These are phyloP conservation scores for Xylaria grammica DNA, from an alignment of 495 filamentous ascomycete genomes.

Conservation along the genomic window DNA sequence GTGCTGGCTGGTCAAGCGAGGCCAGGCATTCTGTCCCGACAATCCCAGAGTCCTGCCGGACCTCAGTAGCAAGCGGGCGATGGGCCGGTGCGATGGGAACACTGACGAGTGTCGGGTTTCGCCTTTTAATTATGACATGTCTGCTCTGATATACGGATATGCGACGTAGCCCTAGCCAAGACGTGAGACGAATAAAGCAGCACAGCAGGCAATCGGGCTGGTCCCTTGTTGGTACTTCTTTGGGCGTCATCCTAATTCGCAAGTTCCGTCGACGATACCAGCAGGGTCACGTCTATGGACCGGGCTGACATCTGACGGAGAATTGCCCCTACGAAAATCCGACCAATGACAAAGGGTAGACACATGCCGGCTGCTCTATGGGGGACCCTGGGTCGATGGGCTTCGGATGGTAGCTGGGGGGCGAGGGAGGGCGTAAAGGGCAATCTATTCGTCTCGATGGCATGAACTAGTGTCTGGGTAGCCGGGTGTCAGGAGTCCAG, in stretches of 20 bases:
- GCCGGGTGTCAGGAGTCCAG: slow-evolving; percentile 11
- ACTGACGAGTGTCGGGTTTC: not conserved
- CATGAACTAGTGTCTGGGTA: slow-evolving; percentile 14
- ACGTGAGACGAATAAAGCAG: not conserved
- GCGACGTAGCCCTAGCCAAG: not conserved
- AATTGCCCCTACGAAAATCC: slow-evolving; percentile 32
- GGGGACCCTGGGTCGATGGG: slow-evolving; percentile 22
- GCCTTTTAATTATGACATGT: slow-evolving; percentile 2
- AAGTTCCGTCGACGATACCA: slow-evolving; percentile 15
- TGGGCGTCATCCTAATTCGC: slow-evolving; percentile 21
- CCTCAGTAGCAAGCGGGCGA: not conserved
- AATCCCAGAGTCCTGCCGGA: not conserved
- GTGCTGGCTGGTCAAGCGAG: not conserved
- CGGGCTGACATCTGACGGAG: slow-evolving; percentile 20
- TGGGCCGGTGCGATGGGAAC: not conserved
- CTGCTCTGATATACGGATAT: not conserved
- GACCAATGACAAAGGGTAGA: slow-evolving; percentile 30
- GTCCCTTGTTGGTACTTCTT: slow-evolving; percentile 1
- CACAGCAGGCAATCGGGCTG: not conserved
- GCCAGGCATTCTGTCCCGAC: not conserved
- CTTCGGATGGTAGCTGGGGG: slow-evolving; percentile 2
- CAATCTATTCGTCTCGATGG: slow-evolving; percentile 31
- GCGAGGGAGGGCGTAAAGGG: slow-evolving; percentile 14
- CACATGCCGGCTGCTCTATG: slow-evolving; percentile 24
- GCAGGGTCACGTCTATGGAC: not conserved